Conservation (phyloP, 345 rosid genomes). For the Microthlaspi erraticum region DNA sequence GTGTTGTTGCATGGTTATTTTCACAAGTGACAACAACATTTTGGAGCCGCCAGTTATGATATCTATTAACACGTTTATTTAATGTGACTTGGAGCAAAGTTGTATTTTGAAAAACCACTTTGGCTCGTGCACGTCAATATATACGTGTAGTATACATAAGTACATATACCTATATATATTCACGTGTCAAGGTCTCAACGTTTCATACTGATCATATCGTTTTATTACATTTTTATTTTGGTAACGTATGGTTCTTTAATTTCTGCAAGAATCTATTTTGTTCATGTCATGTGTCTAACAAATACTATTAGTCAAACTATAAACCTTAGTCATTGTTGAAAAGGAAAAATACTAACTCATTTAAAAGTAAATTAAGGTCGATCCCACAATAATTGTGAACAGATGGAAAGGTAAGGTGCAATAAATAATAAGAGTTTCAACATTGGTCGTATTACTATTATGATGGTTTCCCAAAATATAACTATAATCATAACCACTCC, state of each 20-base stretch:
- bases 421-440: slow-evolving; percentile 40
- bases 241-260: slow-evolving; percentile 25
- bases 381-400: slow-evolving; percentile 33
- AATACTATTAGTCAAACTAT: slow-evolving; percentile 6
- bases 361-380: background rate
- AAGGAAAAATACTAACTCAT: background rate
- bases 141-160: slow-evolving; percentile 20
- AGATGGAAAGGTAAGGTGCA: slow-evolving; percentile 41
- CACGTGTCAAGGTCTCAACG: slow-evolving; percentile 39
- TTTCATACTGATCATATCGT: slow-evolving; percentile 19
- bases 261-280: slow-evolving; percentile 17
- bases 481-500: slow-evolving; percentile 38
- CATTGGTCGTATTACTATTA: slow-evolving; percentile 33
- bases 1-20: slow-evolving; percentile 45
- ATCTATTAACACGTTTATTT: slow-evolving; percentile 30
- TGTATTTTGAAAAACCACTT: slow-evolving; percentile 27
- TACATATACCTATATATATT: slow-evolving; percentile 6
- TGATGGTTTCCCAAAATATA: slow-evolving; percentile 44
- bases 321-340: background rate
- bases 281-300: slow-evolving; percentile 12
- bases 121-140: slow-evolving; percentile 31
- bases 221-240: slow-evolving; percentile 2
- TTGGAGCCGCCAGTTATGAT: slow-evolving; percentile 40
- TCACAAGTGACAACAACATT: slow-evolving; percentile 38
- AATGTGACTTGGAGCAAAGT: slow-evolving; percentile 24